A percentile compares a stretch with the other conserved stretches of the same genome.
Evolutionary conservation across 768 basidiomycete species (phyloP).

Genomic region (Tubosaeta sp.): DNA sequence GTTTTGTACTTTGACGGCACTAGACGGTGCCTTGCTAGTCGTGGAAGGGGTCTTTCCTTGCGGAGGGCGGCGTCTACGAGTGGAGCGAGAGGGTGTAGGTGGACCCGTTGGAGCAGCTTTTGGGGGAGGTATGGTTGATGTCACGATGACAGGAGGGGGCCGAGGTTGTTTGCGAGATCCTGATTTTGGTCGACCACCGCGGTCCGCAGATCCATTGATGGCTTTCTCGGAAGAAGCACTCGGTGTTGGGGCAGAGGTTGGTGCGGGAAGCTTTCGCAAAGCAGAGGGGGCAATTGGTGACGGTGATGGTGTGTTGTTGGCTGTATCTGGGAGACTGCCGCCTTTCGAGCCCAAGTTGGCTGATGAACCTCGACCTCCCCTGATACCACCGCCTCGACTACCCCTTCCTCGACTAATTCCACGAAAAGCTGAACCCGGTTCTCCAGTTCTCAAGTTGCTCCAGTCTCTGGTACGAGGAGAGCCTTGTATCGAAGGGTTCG

Average conservation of each 20-base stretch:
- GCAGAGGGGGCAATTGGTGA: constrained; percentile 10
- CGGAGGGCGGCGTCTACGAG: constrained; percentile 47
- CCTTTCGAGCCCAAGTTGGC: constrained; percentile 20
- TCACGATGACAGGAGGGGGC: constrained; percentile 16
- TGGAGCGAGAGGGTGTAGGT: constrained; percentile 37
- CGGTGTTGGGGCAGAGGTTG: constrained; percentile 15
- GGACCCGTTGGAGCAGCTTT: constrained; percentile 20
- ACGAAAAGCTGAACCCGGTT: constrained; percentile 46
- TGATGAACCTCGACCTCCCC: constrained; percentile 24
- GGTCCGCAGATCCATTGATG: constrained; percentile 18
- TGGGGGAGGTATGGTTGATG: constrained; percentile 21
- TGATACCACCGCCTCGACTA: constrained; percentile 30
- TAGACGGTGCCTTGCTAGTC: constrained; percentile 13
- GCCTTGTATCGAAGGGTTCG: constrained; percentile 25
- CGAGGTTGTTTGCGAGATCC: constrained; percentile 21
- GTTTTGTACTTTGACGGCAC: constrained; percentile 34
- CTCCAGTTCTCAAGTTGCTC: constrained; percentile 36
- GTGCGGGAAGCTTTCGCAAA: constrained; percentile 14
- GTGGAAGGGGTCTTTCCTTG: constrained; percentile 29
- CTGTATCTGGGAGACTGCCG: constrained; percentile 17
- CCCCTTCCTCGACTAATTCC: constrained; percentile 38
- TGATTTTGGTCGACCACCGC: constrained; percentile 19
- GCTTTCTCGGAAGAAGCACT: constrained; percentile 22
- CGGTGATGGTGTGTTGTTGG: constrained; percentile 17
- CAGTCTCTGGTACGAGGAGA: constrained; percentile 39